Conservation (phyloP, 371 early-diverging fungal species). For the Mortierella sp. region DNA sequence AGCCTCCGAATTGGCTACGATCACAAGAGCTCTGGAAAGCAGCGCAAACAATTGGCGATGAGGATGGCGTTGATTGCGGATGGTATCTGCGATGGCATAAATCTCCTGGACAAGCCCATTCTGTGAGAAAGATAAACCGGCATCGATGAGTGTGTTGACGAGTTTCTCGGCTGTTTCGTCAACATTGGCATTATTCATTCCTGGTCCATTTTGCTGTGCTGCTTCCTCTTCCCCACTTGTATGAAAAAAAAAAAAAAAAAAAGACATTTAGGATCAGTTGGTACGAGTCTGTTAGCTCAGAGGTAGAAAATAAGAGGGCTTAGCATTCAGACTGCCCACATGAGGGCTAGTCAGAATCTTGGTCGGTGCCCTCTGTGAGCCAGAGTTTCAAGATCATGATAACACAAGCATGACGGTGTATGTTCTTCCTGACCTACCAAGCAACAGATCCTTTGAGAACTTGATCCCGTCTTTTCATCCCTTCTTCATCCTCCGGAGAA, state of each 20-base stretch:
- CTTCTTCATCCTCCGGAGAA: slow-evolving; percentile 52
- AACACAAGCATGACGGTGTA: no score
- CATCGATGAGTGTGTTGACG: slow-evolving; percentile 37
- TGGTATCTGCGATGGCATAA: slow-evolving; percentile 23
- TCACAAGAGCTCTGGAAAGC: slow-evolving; percentile 59
- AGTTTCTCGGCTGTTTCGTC: slow-evolving; percentile 55
- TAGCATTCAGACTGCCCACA: no score
- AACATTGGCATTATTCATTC: slow-evolving; percentile 9
- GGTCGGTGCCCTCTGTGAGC: no score
- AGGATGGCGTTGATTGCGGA: slow-evolving; percentile 34
- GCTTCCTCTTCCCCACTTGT: slow-evolving; percentile 26
- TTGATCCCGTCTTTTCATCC: slow-evolving; percentile 40
- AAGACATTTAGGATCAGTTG: no score
- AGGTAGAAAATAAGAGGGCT: no score
- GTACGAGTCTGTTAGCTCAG: no score
- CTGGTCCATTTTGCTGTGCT: slow-evolving; percentile 43
- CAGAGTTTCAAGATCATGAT: no score
- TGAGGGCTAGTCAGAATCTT: no score
- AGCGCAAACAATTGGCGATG: slow-evolving; percentile 56
- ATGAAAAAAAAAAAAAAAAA: slow-evolving; percentile 15
- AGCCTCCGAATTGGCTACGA: slow-evolving; percentile 41
- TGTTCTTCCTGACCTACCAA: slow-evolving; percentile 58
- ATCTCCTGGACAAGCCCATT: slow-evolving; percentile 32
- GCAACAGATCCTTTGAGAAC: slow-evolving; percentile 51
- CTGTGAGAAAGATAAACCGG: slow-evolving; percentile 29